phyloP scores from a whole-genome alignment of 2,329 filamentous ascomycete species.

The Lecanosticta acicola region DNA sequence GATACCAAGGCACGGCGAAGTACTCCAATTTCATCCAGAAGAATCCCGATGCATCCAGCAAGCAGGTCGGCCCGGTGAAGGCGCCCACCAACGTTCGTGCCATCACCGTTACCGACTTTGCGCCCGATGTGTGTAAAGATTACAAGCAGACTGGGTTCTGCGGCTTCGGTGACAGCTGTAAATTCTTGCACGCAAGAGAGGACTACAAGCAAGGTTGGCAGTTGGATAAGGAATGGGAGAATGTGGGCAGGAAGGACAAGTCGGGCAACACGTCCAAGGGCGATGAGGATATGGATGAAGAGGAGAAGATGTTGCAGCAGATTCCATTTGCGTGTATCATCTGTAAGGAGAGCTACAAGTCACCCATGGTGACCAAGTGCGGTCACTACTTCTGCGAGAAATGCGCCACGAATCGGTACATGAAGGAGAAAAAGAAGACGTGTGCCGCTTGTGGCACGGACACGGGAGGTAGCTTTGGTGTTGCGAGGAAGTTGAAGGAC shows the following conservation, averaged over 20 bases:
- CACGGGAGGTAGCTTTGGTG: constrained; percentile 85
- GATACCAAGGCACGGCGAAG: constrained; percentile 70
- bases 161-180: constrained; percentile 74
- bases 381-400: constrained; percentile 93
- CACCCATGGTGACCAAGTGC: constrained; percentile 80
- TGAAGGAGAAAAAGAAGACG: constrained; percentile 68
- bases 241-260: constrained; percentile 56
- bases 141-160: constrained; percentile 75
- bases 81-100: constrained; percentile 84
- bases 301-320: constrained; percentile 68
- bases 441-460: constrained; percentile 82
- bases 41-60: constrained; percentile 63
- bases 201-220: constrained; percentile 93
- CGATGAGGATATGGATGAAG: constrained; percentile 50
- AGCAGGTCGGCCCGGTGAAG: constrained; percentile 76
- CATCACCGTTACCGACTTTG: constrained; percentile 84
- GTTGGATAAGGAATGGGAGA: constrained; percentile 90
- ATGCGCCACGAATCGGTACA: constrained; percentile 80
- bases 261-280: constrained; percentile 53
- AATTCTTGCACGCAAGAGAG: constrained; percentile 69
- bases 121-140: constrained; percentile 92
- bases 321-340: constrained; percentile 90
- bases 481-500: constrained; percentile 74
- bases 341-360: constrained; percentile 70
- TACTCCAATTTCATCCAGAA: constrained; percentile 71